phyloP scores from a whole-genome alignment of 139 green algal species.

The Chlorella sp. region DNA sequence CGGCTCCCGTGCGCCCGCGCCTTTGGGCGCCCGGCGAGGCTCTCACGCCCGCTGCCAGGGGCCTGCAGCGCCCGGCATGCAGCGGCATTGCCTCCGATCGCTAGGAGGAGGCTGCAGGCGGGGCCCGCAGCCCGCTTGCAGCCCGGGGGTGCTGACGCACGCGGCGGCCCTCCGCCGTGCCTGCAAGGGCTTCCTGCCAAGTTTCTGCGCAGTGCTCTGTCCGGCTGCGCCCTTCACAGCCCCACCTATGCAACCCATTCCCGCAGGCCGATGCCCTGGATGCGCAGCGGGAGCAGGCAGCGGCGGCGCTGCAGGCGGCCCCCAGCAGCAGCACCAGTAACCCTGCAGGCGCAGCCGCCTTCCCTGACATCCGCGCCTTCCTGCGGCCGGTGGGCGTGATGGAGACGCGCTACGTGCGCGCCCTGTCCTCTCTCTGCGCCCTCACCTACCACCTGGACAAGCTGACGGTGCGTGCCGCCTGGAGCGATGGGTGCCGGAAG shows the following conservation, averaged over 20 bases:
- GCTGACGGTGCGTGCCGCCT: constrained; percentile 32
- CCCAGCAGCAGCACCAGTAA: background rate
- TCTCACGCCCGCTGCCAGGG: too few relatives aligned
- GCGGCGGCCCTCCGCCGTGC: too few relatives aligned
- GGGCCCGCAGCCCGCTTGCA: background rate
- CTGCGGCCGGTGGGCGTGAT: constrained; percentile 56
- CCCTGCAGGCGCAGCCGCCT: background rate
- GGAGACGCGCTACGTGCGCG: constrained; percentile 67
- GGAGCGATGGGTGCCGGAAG: too few relatives aligned
- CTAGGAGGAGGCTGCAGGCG: too few relatives aligned
- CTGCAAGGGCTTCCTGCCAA: background rate
- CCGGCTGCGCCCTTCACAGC: too few relatives aligned
- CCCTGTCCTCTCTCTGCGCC: constrained; percentile 60
- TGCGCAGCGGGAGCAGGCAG: constrained; percentile 9
- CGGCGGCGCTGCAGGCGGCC: background rate
- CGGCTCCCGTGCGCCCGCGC: too few relatives aligned
- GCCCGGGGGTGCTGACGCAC: background rate
- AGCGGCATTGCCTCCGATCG: too few relatives aligned
- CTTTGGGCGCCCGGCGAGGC: too few relatives aligned
- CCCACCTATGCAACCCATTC: background rate
- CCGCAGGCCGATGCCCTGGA: constrained; percentile 32
- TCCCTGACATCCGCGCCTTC: constrained; percentile 62
- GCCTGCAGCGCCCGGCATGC: too few relatives aligned
- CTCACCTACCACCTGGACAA: constrained; percentile 69
- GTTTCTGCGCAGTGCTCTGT: background rate